A percentile compares a stretch with the other conserved stretches of the same genome.
phyloP scores from a whole-genome alignment of 2,329 filamentous ascomycete genomes.

The Aureobasidium melanogenum region DNA sequence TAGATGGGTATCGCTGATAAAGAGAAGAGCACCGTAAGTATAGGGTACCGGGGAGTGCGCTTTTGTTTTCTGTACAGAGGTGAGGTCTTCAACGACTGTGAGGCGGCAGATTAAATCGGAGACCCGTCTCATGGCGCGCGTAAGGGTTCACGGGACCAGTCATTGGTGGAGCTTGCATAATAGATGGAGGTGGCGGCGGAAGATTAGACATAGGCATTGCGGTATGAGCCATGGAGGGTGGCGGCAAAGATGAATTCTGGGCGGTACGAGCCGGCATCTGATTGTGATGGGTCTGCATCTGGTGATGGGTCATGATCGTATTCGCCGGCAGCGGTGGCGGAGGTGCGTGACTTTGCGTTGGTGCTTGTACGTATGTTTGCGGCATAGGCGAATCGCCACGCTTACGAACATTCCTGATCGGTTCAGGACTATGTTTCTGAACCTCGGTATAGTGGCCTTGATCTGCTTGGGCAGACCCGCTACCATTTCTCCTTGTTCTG shows the following conservation, averaged over 20 bases:
- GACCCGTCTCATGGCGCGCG: conserved; percentile 11
- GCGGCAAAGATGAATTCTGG: conserved; percentile 1
- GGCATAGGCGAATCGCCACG: conserved; percentile 1
- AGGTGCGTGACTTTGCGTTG: background rate
- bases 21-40: background rate
- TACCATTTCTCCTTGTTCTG: conserved; percentile 21
- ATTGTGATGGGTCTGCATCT: background rate
- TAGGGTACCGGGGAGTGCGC: background rate
- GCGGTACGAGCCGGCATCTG: background rate
- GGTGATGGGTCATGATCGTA: background rate
- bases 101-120: background rate
- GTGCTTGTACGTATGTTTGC: background rate
- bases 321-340: background rate
- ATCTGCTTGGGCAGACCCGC: background rate
- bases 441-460: background rate
- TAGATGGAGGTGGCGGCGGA: conserved; percentile 10
- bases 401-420: conserved; percentile 11
- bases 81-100: background rate
- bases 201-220: background rate
- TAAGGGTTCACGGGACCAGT: conserved; percentile 28
- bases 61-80: background rate
- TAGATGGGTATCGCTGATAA: conserved; percentile 1
- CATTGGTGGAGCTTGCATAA: conserved; percentile 26
- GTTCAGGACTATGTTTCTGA: conserved; percentile 6
- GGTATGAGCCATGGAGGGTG: background rate